Evolutionary conservation across 345 rosid species (phyloP).

Genomic region (Fremontodendron californicum): DNA sequence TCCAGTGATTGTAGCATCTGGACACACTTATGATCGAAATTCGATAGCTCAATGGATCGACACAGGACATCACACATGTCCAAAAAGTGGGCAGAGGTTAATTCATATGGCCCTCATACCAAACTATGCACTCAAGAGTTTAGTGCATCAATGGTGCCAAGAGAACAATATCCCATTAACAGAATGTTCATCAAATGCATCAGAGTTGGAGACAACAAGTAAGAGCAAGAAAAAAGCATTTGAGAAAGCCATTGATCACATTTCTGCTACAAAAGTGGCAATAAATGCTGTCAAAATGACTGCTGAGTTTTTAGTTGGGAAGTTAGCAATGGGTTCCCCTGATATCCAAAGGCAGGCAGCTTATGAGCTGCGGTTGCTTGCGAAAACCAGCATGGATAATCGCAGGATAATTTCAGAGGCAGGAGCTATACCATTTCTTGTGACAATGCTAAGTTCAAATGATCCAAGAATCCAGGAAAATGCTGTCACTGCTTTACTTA

Average conservation of each 20-base stretch:
- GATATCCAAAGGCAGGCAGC: conserved; percentile 67
- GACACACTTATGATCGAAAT: conserved; percentile 60
- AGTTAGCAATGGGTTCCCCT: conserved; percentile 60
- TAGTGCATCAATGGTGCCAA: conserved; percentile 63
- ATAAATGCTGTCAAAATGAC: conserved; percentile 56
- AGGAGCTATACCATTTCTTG: conserved; percentile 66
- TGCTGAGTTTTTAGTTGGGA: conserved; percentile 69
- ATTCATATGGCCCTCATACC: conserved; percentile 67
- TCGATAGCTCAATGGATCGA: conserved; percentile 70
- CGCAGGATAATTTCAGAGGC: conserved; percentile 58
- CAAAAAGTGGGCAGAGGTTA: conserved; percentile 58
- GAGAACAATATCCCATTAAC: conserved; percentile 46
- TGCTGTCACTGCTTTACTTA: conserved; percentile 62
- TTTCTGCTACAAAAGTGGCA: conserved; percentile 47
- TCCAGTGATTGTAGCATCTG: conserved; percentile 62
- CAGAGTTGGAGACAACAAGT: conserved; percentile 27
- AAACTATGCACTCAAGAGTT: conserved; percentile 59
- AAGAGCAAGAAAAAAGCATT: conserved; percentile 24
- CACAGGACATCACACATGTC: conserved; percentile 66
- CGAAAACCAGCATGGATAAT: conserved; percentile 63
- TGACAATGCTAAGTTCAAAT: conserved; percentile 38
- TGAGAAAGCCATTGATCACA: conserved; percentile 43
- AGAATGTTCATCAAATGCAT: conserved; percentile 35
- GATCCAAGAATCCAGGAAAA: conserved; percentile 66
- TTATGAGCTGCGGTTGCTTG: conserved; percentile 59